A percentile compares a stretch with the other conserved stretches of the same genome.
Evolutionary conservation across 2,329 filamentous ascomycete genomes (phyloP).

Genomic region (Venturia carpophila): DNA sequence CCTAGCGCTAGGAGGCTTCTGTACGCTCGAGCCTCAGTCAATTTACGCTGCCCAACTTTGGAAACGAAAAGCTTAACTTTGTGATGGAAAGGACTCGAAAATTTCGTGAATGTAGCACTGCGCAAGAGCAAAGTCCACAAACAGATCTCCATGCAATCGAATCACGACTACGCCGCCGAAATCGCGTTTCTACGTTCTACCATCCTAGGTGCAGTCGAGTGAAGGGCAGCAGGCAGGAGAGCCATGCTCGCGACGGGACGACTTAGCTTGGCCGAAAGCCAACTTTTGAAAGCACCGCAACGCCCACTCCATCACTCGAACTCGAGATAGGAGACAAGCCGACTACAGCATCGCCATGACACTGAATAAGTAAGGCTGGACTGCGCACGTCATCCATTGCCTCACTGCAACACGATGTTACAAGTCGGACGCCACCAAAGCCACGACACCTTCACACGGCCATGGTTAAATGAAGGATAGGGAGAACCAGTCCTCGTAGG

Average conservation of each 20-base stretch:
- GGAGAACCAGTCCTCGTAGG: neutral
- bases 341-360: neutral
- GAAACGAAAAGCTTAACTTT: neutral
- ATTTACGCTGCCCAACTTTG: neutral
- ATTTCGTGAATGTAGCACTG: neutral
- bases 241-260: too few relatives aligned
- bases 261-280: neutral
- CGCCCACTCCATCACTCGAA: neutral
- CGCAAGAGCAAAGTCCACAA: neutral
- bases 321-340: neutral
- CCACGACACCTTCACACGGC: too few relatives aligned
- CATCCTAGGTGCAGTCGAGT: neutral
- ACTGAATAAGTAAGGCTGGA: neutral
- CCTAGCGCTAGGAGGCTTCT: too few relatives aligned
- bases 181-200: neutral
- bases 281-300: neutral
- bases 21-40: too few relatives aligned
- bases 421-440: neutral
- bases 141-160: neutral
- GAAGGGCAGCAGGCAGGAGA: too few relatives aligned
- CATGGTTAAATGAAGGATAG: neutral
- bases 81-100: neutral
- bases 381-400: neutral
- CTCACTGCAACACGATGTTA: neutral
- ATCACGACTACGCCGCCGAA: neutral